Percentiles rank a stretch among this genome's conserved stretches.
Conservation (phyloP, 441 rosid species). For the Gossypium aridum region DNA sequence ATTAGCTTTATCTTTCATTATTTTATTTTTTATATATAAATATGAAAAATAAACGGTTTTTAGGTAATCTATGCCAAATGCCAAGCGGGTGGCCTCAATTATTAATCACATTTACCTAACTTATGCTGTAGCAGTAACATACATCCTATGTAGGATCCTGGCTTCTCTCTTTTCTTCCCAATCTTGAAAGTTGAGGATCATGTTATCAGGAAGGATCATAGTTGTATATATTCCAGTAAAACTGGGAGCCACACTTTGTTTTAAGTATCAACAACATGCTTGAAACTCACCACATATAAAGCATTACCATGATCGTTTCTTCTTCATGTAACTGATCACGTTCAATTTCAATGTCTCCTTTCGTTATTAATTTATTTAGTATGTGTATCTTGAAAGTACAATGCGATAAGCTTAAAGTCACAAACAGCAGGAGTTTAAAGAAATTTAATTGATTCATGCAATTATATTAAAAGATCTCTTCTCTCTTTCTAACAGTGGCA, state of each 20-base stretch:
- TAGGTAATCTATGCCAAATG: neutral
- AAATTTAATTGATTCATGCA: no score
- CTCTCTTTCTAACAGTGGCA: no score
- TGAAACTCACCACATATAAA: neutral
- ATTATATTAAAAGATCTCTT: no score
- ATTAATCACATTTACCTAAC: neutral
- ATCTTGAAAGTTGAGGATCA: neutral
- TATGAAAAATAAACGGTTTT: neutral
- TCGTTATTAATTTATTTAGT: no score
- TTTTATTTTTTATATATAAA: neutral
- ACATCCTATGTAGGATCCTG: neutral
- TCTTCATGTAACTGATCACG: neutral
- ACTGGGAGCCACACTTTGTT: neutral
- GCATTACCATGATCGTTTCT: neutral
- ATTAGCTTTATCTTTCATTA: no score
- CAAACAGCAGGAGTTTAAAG: no score
- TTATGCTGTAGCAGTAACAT: neutral
- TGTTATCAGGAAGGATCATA: neutral
- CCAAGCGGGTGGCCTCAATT: neutral
- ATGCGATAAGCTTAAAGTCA: no score
- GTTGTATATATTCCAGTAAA: neutral
- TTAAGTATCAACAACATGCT: neutral
- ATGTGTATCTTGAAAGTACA: no score
- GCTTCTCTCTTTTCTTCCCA: neutral
- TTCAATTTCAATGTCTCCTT: no score